Conservation (phyloP, 345 rosid species). For the Litchi chinensis region DNA sequence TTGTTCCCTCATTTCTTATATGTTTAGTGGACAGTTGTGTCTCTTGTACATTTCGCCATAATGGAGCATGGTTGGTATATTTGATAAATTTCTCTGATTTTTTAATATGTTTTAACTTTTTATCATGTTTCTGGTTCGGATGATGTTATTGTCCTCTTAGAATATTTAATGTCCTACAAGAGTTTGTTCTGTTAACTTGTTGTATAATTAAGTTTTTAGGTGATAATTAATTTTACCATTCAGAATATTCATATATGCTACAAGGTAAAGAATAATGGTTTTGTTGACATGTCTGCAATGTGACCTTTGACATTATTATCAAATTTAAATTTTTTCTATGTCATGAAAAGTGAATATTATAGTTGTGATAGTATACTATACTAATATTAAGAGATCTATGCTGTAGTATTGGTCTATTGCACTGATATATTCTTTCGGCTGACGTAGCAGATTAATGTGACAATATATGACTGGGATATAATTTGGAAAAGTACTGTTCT, state of each 20-base stretch:
- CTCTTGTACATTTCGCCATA: neutral
- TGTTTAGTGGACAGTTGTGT: neutral
- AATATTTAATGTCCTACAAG: neutral
- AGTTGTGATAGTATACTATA: neutral
- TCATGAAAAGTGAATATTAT: neutral
- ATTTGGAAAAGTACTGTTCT: constrained; percentile 98
- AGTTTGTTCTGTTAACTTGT: neutral
- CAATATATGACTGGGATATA: constrained; percentile 99
- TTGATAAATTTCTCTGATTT: neutral
- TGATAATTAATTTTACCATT: neutral
- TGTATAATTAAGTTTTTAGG: neutral
- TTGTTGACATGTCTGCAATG: neutral
- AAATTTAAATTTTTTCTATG: constrained; percentile 1
- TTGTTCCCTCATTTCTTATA: neutral
- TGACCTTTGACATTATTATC: constrained; percentile 5
- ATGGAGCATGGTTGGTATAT: neutral
- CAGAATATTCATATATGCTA: neutral
- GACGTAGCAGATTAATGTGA: constrained; percentile 71
- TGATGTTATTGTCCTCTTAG: neutral
- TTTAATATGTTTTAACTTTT: neutral
- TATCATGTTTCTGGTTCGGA: neutral
- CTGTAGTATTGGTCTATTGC: neutral
- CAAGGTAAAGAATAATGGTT: neutral
- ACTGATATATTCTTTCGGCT: constrained; percentile 14
- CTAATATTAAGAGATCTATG: neutral